Percentiles rank a stretch among this genome's conserved stretches.
Conservation (phyloP, 164 flowering plant species). For the Umbilicus rupestris region DNA sequence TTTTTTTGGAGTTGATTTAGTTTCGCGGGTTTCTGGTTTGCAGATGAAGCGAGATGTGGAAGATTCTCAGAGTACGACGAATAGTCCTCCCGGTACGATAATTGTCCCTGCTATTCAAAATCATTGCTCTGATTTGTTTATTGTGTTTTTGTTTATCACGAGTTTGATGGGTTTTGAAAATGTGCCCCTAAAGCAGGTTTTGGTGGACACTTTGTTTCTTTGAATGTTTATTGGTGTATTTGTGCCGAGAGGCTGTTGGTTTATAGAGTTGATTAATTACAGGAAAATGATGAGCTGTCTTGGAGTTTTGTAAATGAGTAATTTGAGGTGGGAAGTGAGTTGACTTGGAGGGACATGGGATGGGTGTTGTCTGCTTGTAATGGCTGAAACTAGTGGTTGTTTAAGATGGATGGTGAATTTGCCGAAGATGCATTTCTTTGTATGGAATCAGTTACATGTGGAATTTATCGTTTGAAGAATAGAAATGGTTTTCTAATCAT, state of each 20-base stretch:
- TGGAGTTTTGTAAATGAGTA: neutral
- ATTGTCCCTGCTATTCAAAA: too few species aligned
- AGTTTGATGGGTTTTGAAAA: neutral
- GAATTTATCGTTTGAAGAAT: neutral
- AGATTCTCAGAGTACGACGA: neutral
- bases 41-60: constrained; percentile 1
- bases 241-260: neutral
- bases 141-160: too few species aligned
- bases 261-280: neutral
- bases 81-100: neutral
- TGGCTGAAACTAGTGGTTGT: neutral
- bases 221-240: too few species aligned
- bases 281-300: neutral
- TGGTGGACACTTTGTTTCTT: neutral
- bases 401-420: neutral
- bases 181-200: neutral
- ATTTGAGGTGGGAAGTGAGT: neutral
- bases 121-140: neutral
- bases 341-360: neutral
- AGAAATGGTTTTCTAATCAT: neutral
- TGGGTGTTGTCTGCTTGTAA: neutral
- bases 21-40: neutral
- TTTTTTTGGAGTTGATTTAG: neutral
- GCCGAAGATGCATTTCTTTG: neutral
- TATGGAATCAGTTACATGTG: neutral